Conservation (phyloP, 2,329 filamentous ascomycete genomes). For the Achaetomium macrosporum region DNA sequence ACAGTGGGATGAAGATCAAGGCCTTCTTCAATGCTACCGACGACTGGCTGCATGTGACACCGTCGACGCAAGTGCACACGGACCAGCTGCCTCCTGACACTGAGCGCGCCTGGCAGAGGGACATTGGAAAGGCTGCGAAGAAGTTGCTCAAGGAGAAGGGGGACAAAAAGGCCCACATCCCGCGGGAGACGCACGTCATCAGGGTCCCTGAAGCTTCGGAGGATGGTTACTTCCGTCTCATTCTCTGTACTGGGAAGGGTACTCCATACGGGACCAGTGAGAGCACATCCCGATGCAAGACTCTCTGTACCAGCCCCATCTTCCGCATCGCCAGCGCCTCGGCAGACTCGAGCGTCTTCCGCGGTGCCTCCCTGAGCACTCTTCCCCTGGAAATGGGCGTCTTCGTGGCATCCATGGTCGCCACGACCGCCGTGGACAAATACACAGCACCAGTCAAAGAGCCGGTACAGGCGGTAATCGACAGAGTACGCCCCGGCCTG, state of each 20-base stretch:
- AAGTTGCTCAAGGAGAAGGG: slow-evolving; percentile 44
- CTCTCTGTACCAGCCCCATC: slow-evolving; percentile 59
- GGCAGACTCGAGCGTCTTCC: slow-evolving; percentile 52
- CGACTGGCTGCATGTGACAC: slow-evolving; percentile 65
- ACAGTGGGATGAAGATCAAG: slow-evolving; percentile 61
- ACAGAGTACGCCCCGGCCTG: slow-evolving; percentile 32
- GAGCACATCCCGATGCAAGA: slow-evolving; percentile 32
- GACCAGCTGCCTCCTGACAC: slow-evolving; percentile 49
- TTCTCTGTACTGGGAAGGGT: slow-evolving; percentile 48
- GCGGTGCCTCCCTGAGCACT: slow-evolving; percentile 58
- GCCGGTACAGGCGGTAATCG: slow-evolving; percentile 38
- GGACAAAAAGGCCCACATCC: slow-evolving; percentile 40
- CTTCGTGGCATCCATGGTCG: slow-evolving; percentile 46
- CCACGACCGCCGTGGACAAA: slow-evolving; percentile 38
- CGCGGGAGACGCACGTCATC: slow-evolving; percentile 59
- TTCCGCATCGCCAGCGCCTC: slow-evolving; percentile 65
- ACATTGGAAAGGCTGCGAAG: slow-evolving; percentile 58
- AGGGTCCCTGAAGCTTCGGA: slow-evolving; percentile 56
- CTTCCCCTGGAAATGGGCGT: slow-evolving; percentile 61
- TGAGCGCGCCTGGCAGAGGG: slow-evolving; percentile 62
- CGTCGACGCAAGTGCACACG: slow-evolving; percentile 39
- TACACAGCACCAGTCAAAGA: slow-evolving; percentile 38
- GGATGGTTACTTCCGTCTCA: slow-evolving; percentile 64
- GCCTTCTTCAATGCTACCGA: slow-evolving; percentile 53
- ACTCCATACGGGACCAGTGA: slow-evolving; percentile 10